Evolutionary conservation across 2,329 filamentous ascomycete species (phyloP).

Genomic region (Aspergillus versicolor): DNA sequence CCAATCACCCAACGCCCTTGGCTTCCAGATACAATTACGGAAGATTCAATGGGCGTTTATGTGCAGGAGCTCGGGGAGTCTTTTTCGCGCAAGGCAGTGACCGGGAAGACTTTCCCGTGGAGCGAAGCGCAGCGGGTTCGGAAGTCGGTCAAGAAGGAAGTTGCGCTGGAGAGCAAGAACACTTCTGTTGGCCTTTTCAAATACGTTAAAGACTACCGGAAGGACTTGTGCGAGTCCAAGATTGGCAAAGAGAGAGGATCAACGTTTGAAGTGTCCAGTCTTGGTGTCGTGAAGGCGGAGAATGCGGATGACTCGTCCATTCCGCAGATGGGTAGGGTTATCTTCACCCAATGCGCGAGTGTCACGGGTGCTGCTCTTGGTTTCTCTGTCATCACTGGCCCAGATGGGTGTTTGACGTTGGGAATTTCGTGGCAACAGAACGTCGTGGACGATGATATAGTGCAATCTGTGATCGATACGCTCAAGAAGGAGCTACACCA

Average conservation of each 20-base stretch:
- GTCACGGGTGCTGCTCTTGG: conserved; percentile 39
- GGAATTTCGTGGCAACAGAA: conserved; percentile 44
- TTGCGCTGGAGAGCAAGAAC: conserved; percentile 33
- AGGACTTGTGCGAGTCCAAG: conserved; percentile 36
- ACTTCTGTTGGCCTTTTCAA: conserved; percentile 38
- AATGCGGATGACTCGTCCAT: conserved; percentile 9
- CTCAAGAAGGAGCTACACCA: conserved; percentile 17
- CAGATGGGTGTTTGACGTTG: conserved; percentile 44
- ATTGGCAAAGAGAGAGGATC: conserved; percentile 39
- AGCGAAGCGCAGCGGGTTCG: conserved; percentile 31
- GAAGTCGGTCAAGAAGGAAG: conserved; percentile 26
- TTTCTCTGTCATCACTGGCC: conserved; percentile 44
- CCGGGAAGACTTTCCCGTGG: conserved; percentile 31
- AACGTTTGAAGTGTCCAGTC: conserved; percentile 49
- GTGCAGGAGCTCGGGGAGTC: conserved; percentile 35
- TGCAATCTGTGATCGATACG: conserved; percentile 20
- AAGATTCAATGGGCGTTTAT: conserved; percentile 40
- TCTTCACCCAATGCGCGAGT: conserved; percentile 48
- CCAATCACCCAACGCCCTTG: conserved; percentile 42
- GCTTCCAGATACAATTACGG: conserved; percentile 33
- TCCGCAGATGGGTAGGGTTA: conserved; percentile 38
- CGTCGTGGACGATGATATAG: conserved; percentile 30
- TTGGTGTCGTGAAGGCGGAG: conserved; percentile 37
- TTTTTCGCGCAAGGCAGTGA: conserved; percentile 25
- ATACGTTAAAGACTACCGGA: conserved; percentile 40